Evolutionary conservation across 306 rosid genomes (phyloP), one percentile per base, ranked within the genome.

Genomic region (Cicer bijugum): DNA sequence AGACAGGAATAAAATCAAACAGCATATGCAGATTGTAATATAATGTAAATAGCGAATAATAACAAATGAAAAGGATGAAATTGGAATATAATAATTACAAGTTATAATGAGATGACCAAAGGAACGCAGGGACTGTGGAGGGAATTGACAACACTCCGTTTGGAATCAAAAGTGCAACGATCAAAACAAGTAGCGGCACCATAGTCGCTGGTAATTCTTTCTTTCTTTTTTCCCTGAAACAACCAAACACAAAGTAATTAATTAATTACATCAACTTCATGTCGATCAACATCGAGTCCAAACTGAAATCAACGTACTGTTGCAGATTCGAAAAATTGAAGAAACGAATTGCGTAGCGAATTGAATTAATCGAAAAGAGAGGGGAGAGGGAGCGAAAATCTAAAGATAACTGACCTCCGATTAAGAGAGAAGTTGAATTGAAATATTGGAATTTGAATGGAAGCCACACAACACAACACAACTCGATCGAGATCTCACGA

Each of bases 61-160:
- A 12, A 0, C 37, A 75, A 66, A 7, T 9, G 59, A 12, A 3
- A 67, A 55, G 0, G n/a, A 70, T 33, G 15, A 39, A 65, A 57
- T 8, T 2, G 12, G 40, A 5, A 35, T 28, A 23, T 20, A 1
- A 28, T 0, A 0, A 15, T 14, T 69, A 85, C 89, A 75, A 68
- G 43, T 78, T 63, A 58, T 82, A 84, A 76, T 89, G 85, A 14
- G 94, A 86, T 1, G 96, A 89, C 98, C 98, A 93, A 62, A 93
- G 90, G 52, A 93, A 89, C 48, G 98, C 98, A 4, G 98, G 96
- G 64, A 77, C 88, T 1, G 97, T 89, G 63, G 92, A 86, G 4
- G 91, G 83, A 72, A 28, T 57, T 40, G 89, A 80, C 5, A 84
- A 70, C 46, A 82, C 60, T 33, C 35, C 47, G 20, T 75, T 60